Conservation (phyloP, 495 filamentous ascomycete species). For the Arthonia radiata region DNA sequence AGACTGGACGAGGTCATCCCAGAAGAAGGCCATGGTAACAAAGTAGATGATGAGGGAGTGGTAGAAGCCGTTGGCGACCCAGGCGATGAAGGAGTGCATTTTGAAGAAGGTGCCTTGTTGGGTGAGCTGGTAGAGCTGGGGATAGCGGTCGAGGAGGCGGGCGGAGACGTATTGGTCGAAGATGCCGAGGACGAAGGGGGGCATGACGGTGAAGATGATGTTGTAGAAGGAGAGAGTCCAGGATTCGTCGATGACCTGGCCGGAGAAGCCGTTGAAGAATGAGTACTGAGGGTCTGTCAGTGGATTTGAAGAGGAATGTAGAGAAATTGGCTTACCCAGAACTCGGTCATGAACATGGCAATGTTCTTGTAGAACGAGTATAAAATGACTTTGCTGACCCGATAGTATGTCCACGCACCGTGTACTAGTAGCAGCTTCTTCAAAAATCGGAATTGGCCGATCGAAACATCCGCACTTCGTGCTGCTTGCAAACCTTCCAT, state of each 20-base stretch:
- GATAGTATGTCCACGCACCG: conserved; percentile 92
- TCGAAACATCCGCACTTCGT: conserved; percentile 82
- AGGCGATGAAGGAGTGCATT: conserved; percentile 70
- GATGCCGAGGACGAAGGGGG: conserved; percentile 85
- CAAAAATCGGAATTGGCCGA: conserved; percentile 89
- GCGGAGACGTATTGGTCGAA: conserved; percentile 97
- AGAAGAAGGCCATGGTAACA: conserved; percentile 55
- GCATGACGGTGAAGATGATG: conserved; percentile 88
- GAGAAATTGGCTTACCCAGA: conserved; percentile 48
- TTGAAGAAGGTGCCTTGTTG: conserved; percentile 88
- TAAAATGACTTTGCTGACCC: conserved; percentile 83
- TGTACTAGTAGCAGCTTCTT: conserved; percentile 90
- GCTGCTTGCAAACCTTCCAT: conserved; percentile 97
- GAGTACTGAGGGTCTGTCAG: conserved; percentile 43
- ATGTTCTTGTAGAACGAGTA: conserved; percentile 99
- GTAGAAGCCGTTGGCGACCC: conserved; percentile 86
- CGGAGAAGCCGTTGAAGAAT: conserved; percentile 96
- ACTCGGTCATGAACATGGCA: conserved; percentile 94
- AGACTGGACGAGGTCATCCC: conserved; percentile 42
- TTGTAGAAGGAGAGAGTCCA: conserved; percentile 99
- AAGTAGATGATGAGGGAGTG: conserved; percentile 86
- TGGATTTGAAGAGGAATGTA: conserved; percentile 1
- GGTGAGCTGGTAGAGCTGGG: conserved; percentile 80
- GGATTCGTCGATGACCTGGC: conserved; percentile 95
- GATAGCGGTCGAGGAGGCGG: conserved; percentile 86